These are phyloP conservation scores for Achlya hypogyna DNA, from an alignment of 352 stramenopile species.

Conservation along the genomic window DNA sequence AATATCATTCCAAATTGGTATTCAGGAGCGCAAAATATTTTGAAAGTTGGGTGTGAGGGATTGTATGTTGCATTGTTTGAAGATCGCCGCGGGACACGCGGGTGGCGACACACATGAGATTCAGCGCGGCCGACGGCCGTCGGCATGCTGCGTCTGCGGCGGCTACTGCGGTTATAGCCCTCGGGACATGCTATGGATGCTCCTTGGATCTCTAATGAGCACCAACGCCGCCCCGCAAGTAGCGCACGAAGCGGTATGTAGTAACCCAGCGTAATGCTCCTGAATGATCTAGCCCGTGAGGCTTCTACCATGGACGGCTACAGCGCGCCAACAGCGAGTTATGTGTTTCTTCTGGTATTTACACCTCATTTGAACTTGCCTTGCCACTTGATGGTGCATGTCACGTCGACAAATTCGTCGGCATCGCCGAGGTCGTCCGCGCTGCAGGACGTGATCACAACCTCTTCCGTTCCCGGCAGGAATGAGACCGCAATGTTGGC, in stretches of 20 bases:
- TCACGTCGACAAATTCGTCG: slow-evolving; percentile 30
- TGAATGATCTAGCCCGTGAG: no score
- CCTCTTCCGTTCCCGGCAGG: slow-evolving; percentile 29
- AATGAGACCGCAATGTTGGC: slow-evolving; percentile 57
- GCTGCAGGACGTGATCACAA: slow-evolving; percentile 54
- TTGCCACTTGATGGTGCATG: slow-evolving; percentile 56
- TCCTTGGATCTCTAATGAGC: no score
- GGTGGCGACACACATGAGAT: background rate
- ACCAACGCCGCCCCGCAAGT: no score
- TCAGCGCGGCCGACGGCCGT: background rate
- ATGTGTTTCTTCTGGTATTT: no score
- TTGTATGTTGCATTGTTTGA: background rate
- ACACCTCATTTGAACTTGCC: slow-evolving; percentile 45
- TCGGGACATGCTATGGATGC: background rate
- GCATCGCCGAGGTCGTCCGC: background rate
- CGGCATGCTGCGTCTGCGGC: background rate
- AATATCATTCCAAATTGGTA: no score
- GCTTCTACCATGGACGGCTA: no score
- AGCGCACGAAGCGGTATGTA: no score
- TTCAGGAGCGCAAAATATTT: no score
- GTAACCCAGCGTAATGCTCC: no score
- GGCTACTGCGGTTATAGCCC: background rate
- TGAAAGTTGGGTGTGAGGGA: background rate
- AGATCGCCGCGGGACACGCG: background rate
- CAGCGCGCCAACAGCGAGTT: no score